These are phyloP conservation scores for Aristolochia californica DNA, from an alignment of 164 flowering plant genomes.

Conservation along the genomic window DNA sequence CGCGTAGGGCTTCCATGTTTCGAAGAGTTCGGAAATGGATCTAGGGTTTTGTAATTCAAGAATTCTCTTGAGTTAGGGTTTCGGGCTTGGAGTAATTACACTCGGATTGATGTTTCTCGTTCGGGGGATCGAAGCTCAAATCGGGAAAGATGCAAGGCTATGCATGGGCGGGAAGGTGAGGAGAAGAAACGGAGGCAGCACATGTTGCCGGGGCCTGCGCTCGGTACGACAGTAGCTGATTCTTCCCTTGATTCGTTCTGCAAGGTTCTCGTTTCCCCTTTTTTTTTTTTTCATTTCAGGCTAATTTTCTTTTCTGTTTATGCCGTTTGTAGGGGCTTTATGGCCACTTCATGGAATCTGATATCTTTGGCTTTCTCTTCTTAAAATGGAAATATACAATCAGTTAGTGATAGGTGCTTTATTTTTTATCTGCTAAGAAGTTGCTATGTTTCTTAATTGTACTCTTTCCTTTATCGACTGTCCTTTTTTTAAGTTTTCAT, in stretches of 20 bases:
- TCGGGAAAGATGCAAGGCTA: slow-evolving; percentile 48
- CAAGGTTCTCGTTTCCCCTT: slow-evolving; percentile 27
- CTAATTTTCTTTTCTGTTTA: background rate
- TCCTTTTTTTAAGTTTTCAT: too few species aligned
- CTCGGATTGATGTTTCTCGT: slow-evolving; percentile 45
- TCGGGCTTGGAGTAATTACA: slow-evolving; percentile 5
- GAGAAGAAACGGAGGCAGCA: slow-evolving; percentile 45
- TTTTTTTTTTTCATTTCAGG: background rate
- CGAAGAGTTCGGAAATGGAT: slow-evolving; percentile 12
- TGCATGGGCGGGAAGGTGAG: slow-evolving; percentile 64
- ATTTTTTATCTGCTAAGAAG: too few species aligned
- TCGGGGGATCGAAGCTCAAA: slow-evolving; percentile 13
- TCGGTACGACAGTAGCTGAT: slow-evolving; percentile 25
- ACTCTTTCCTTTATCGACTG: too few species aligned
- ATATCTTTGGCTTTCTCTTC: background rate
- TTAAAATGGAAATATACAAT: too few species aligned
- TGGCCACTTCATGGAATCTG: too few species aligned
- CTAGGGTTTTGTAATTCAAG: slow-evolving; percentile 20
- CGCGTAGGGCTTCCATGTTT: background rate
- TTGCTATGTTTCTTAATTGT: too few species aligned
- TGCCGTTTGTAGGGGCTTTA: background rate
- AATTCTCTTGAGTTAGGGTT: slow-evolving; percentile 11
- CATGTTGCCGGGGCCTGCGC: slow-evolving; percentile 57
- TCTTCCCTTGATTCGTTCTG: slow-evolving; percentile 23
- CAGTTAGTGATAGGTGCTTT: too few species aligned